phyloP scores from a whole-genome alignment of 352 stramenopile genomes.

The Phytophthora boehmeriae region DNA sequence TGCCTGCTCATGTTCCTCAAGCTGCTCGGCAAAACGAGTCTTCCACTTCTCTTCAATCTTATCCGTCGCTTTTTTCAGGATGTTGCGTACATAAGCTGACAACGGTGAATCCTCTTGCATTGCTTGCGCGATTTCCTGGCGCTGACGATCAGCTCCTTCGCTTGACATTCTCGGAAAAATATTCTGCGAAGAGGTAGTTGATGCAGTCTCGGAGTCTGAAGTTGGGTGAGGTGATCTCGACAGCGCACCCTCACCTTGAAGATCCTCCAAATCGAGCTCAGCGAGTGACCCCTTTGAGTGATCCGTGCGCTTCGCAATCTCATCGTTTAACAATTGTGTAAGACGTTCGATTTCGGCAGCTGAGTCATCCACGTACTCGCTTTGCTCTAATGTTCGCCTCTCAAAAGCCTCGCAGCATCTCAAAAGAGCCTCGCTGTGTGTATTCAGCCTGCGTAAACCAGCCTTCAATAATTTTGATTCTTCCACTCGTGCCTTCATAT shows the following conservation, averaged over 20 bases:
- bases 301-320: constrained; percentile 24
- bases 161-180: constrained; percentile 36
- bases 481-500: constrained; percentile 52
- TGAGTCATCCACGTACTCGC: constrained; percentile 47
- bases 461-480: constrained; percentile 62
- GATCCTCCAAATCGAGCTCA: constrained; percentile 34
- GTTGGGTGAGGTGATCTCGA: constrained; percentile 28
- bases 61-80: constrained; percentile 77
- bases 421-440: constrained; percentile 59
- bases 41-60: constrained; percentile 88
- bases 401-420: constrained; percentile 54
- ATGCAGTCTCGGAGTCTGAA: constrained; percentile 39
- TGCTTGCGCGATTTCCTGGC: constrained; percentile 40
- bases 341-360: constrained; percentile 54
- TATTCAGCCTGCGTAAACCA: constrained; percentile 42
- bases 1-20: constrained; percentile 70
- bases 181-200: constrained; percentile 40
- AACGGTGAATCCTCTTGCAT: constrained; percentile 70
- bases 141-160: constrained; percentile 41
- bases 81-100: constrained; percentile 74
- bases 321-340: constrained; percentile 35
- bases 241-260: constrained; percentile 20
- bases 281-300: constrained; percentile 14
- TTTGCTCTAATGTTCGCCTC: constrained; percentile 44
- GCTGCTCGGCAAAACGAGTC: constrained; percentile 67